These are phyloP conservation scores for Fusarium anthophilum DNA, from an alignment of 2,329 filamentous ascomycete species.

Conservation along the genomic window DNA sequence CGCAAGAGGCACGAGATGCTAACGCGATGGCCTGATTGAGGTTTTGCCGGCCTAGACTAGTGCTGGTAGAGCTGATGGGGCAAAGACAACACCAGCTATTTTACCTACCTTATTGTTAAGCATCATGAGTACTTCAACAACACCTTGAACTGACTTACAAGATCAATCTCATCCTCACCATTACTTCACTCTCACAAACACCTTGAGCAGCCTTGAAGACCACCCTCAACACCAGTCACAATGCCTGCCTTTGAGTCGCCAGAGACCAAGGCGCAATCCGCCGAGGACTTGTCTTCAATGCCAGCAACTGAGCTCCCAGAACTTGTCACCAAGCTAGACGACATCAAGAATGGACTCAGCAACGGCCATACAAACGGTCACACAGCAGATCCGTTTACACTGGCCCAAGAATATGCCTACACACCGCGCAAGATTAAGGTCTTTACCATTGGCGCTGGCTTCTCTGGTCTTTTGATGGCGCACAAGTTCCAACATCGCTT, in stretches of 20 bases:
- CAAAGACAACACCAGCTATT: background rate
- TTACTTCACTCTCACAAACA: background rate
- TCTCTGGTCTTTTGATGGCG: constrained; percentile 47
- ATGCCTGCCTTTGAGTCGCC: constrained; percentile 34
- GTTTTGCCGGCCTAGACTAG: background rate
- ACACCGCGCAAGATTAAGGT: constrained; percentile 45
- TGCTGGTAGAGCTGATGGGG: background rate
- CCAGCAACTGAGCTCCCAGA: constrained; percentile 36
- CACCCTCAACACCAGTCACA: background rate
- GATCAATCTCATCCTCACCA: background rate
- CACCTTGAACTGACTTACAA: background rate
- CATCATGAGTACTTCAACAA: background rate
- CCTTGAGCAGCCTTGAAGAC: background rate
- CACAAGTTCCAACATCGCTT: constrained; percentile 49
- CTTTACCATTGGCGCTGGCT: constrained; percentile 48
- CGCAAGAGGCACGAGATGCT: background rate
- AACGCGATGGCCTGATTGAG: background rate
- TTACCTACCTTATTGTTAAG: background rate
- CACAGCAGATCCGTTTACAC: constrained; percentile 42
- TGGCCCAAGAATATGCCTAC: constrained; percentile 42
- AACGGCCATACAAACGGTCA: constrained; percentile 1
- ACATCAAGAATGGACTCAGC: background rate
- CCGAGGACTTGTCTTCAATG: background rate
- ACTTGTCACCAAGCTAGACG: background rate
- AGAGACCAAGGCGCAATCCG: constrained; percentile 1